Base-by-base conservation (phyloP, 495 filamentous ascomycete species). In the Aspergillus bertholletiae region DNA sequence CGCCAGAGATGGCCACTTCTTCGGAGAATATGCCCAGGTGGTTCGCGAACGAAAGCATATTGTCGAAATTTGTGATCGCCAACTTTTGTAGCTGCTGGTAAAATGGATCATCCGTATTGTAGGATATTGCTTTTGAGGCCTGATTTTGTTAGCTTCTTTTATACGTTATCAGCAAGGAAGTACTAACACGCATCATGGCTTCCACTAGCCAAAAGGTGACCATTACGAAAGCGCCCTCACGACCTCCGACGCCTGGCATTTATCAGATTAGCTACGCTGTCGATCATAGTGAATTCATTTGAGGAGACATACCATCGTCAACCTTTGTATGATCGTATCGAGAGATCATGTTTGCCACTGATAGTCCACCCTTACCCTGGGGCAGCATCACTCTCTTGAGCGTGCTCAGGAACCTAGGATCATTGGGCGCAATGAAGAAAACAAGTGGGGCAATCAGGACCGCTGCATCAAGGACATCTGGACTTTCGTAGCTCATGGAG, bases 161-260 rank as follows among this genome's bases (percentile, higher is more conserved):
- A 2, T 5, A 2, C 2, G 8, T 12, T 12, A 32, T 11, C 20
- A 52, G 13, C 43, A 46, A 28, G 39, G 27, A 20, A 24, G 24
- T 3, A 67, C 62, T 22, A 73, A 79, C 86, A 34, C 87, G 77
- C 22, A 85, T 87, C 70, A 90, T 74, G n/a, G 87, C 84, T 64
- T 89, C 87, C 3, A 88, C 83, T 4, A 88, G 78, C 87, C 86
- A 89, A 67, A 88, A 89, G 0, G 86, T 90, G 54, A 86, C 87
- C 86, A 90, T 89, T 63, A 79, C 80, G 62, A 90, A 90, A 18
- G 85, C 85, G n/a, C 87, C 87, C 67, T 90, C 86, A 26, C 80
- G 74, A 20, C 87, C 87, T 32, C 84, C 84, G 5, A 90, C 82
- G n/a, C 86, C 86, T 88, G 57, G 39, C 40, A 55, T 64, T 62